phyloP scores from a whole-genome alignment of 495 filamentous ascomycete species.

The Daldinia vernicosa region DNA sequence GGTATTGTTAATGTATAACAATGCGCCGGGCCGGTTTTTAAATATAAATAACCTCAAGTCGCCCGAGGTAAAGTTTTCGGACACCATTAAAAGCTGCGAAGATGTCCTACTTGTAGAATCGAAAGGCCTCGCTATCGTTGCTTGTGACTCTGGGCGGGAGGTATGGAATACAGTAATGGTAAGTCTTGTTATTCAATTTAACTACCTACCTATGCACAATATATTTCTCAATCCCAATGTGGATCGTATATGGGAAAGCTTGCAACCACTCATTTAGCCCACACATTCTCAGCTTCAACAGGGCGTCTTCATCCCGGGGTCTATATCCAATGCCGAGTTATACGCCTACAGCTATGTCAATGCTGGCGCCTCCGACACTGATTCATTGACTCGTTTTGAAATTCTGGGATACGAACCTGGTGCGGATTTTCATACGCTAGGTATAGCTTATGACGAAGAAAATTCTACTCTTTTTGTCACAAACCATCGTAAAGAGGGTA shows the following conservation, averaged over 20 bases:
- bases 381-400: constrained; percentile 44
- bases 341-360: constrained; percentile 52
- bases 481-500: constrained; percentile 36
- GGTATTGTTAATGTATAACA: constrained; percentile 31
- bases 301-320: constrained; percentile 40
- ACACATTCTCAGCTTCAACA: constrained; percentile 13
- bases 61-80: constrained; percentile 46
- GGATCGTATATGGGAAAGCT: not conserved
- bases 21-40: constrained; percentile 43
- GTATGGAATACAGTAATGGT: constrained; percentile 62
- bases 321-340: constrained; percentile 46
- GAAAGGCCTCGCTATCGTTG: constrained; percentile 50
- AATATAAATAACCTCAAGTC: constrained; percentile 45
- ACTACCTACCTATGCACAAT: too few species aligned
- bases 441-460: constrained; percentile 52
- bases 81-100: constrained; percentile 58
- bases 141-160: constrained; percentile 56
- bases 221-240: not conserved
- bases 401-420: constrained; percentile 46
- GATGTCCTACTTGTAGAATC: constrained; percentile 53
- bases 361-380: constrained; percentile 26
- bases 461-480: constrained; percentile 50
- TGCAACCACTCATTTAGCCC: not conserved
- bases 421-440: constrained; percentile 56
- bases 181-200: constrained; percentile 34